Evolutionary conservation across 2,329 filamentous ascomycete species (phyloP).

Genomic region (Blastomyces gilchristii): DNA sequence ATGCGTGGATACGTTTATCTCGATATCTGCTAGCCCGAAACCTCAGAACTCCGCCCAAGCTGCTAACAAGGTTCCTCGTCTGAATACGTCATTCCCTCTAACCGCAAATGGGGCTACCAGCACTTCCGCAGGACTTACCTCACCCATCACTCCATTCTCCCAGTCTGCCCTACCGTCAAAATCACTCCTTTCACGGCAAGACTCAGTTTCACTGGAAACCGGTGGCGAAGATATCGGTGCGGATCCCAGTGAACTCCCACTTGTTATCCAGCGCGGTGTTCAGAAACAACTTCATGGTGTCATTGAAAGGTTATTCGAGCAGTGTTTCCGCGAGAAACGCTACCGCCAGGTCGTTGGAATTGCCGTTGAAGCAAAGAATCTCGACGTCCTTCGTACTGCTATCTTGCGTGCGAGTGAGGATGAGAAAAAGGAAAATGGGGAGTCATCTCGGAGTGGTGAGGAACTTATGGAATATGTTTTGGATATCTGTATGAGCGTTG

Average conservation of each 20-base stretch:
- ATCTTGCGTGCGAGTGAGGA: slow-evolving; percentile 85
- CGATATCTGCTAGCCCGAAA: slow-evolving; percentile 56
- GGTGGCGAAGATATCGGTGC: slow-evolving; percentile 48
- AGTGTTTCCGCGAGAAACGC: slow-evolving; percentile 71
- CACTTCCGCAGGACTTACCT: slow-evolving; percentile 59
- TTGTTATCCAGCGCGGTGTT: slow-evolving; percentile 62
- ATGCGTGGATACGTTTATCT: slow-evolving; percentile 96
- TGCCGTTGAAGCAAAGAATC: slow-evolving; percentile 84
- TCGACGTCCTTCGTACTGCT: slow-evolving; percentile 74
- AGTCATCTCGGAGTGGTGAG: slow-evolving; percentile 56
- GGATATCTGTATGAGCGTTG: slow-evolving; percentile 93
- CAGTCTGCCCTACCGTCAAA: slow-evolving; percentile 89
- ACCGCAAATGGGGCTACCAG: slow-evolving; percentile 55
- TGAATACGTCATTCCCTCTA: slow-evolving; percentile 69
- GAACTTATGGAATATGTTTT: slow-evolving; percentile 95
- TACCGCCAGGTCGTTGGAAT: slow-evolving; percentile 97
- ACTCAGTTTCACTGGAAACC: slow-evolving; percentile 50
- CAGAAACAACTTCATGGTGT: slow-evolving; percentile 71
- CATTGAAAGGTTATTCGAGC: slow-evolving; percentile 83
- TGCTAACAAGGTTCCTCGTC: slow-evolving; percentile 48
- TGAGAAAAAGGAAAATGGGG: slow-evolving; percentile 57
- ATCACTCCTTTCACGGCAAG: slow-evolving; percentile 78
- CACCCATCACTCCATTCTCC: slow-evolving; percentile 89
- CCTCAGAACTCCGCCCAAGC: slow-evolving; percentile 41
- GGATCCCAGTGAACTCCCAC: slow-evolving; percentile 45